Evolutionary conservation across 441 rosid species (phyloP).

Genomic region (Bruguiera hainesii): DNA sequence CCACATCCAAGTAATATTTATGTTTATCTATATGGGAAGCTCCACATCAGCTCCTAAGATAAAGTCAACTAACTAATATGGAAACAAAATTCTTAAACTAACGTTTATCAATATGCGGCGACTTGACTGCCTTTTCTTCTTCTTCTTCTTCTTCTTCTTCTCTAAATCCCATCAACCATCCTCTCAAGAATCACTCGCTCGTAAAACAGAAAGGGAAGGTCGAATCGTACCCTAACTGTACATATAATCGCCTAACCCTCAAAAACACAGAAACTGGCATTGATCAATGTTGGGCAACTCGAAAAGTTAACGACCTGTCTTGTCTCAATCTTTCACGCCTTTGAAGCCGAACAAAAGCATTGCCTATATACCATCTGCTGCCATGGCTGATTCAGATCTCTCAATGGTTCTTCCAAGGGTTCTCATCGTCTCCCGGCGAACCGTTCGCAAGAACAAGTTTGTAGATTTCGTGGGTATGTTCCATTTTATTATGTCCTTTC

Average conservation of each 20-base stretch:
- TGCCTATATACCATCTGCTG: not conserved
- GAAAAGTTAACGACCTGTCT: too few relatives aligned
- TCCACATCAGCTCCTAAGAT: slow-evolving; percentile 17
- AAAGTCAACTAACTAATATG: slow-evolving; percentile 9
- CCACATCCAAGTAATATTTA: too few relatives aligned
- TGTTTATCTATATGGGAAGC: not conserved
- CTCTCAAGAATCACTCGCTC: not conserved
- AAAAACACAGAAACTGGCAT: not conserved
- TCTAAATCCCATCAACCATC: not conserved
- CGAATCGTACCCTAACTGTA: too few relatives aligned
- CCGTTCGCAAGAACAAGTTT: slow-evolving; percentile 77
- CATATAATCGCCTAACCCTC: not conserved
- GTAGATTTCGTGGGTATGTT: slow-evolving; percentile 78
- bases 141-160: not conserved
- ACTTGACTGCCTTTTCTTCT: not conserved
- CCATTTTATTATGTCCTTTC: not conserved
- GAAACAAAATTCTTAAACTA: not conserved
- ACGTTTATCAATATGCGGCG: slow-evolving; percentile 18
- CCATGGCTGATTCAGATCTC: slow-evolving; percentile 41
- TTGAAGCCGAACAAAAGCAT: not conserved
- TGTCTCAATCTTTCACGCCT: not conserved
- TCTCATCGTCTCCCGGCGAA: slow-evolving; percentile 74
- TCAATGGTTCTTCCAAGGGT: slow-evolving; percentile 64
- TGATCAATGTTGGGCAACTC: not conserved
- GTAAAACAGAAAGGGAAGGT: too few relatives aligned